These are phyloP conservation scores for Clonostachys chloroleuca DNA, from an alignment of 2,329 filamentous ascomycete species.

Conservation along the genomic window DNA sequence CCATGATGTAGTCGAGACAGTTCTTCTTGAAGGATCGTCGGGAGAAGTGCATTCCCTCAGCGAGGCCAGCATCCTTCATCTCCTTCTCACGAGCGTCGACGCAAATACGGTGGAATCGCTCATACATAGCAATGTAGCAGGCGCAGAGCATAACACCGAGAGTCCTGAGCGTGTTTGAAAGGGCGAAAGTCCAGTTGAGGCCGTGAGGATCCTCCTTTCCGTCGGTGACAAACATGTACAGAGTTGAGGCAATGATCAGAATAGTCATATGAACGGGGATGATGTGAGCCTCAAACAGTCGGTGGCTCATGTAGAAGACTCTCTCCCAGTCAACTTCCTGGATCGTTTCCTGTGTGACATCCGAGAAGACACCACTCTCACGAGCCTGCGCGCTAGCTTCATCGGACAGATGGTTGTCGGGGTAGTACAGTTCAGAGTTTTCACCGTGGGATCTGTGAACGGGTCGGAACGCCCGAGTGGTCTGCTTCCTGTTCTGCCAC, in stretches of 20 bases:
- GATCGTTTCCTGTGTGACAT: conserved; percentile 46
- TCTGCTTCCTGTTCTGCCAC: conserved; percentile 53
- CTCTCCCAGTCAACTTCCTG: conserved; percentile 49
- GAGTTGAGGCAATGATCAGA: conserved; percentile 55
- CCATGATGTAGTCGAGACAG: conserved; percentile 58
- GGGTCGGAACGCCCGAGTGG: conserved; percentile 48
- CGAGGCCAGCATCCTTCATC: conserved; percentile 61
- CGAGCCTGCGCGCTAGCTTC: conserved; percentile 28
- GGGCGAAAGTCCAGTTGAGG: conserved; percentile 53
- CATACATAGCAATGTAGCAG: conserved; percentile 62
- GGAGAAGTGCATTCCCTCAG: conserved; percentile 63
- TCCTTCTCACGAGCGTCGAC: conserved; percentile 57
- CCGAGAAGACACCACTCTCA: conserved; percentile 50
- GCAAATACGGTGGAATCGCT: conserved; percentile 60
- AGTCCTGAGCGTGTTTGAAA: conserved; percentile 57
- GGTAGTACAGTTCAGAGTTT: conserved; percentile 39
- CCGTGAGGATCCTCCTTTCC: conserved; percentile 44
- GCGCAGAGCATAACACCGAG: conserved; percentile 59
- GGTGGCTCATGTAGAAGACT: conserved; percentile 55
- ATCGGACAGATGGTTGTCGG: conserved; percentile 33
- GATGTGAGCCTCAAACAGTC: conserved; percentile 72
- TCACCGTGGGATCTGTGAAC: conserved; percentile 45
- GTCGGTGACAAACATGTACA: conserved; percentile 53
- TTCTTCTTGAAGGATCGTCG: conserved; percentile 51
- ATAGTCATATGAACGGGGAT: conserved; percentile 64